Percentiles rank a stretch among this genome's conserved stretches.
Evolutionary conservation across 108 stramenopile species (phyloP).

Genomic region (Conticribra weissflogii): DNA sequence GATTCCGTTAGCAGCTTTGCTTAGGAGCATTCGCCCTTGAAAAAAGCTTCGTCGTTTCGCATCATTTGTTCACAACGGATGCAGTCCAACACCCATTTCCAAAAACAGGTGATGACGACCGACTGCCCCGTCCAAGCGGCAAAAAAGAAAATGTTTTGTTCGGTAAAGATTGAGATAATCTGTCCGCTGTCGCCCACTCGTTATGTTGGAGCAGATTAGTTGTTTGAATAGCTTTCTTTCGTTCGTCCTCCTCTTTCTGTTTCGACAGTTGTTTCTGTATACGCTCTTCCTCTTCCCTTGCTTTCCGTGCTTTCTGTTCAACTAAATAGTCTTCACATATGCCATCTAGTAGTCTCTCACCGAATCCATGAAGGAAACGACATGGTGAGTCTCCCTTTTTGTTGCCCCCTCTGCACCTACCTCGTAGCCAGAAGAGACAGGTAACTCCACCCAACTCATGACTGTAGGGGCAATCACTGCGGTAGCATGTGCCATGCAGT

Average conservation of each 20-base stretch:
- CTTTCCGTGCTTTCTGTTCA: constrained; percentile 14
- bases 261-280: not conserved
- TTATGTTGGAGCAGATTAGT: constrained; percentile 29
- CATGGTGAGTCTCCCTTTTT: constrained; percentile 30
- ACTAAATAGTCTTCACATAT: constrained; percentile 33
- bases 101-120: constrained; percentile 6
- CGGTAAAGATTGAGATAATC: not conserved
- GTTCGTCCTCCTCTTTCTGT: constrained; percentile 17
- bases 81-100: constrained; percentile 11
- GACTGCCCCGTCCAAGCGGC: not conserved
- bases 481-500: constrained; percentile 75
- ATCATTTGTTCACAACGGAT: not conserved
- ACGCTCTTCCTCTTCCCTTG: constrained; percentile 1
- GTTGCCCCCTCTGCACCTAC: constrained; percentile 73
- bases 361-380: constrained; percentile 75
- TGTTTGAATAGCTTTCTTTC: constrained; percentile 5
- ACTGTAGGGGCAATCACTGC: constrained; percentile 77
- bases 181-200: constrained; percentile 11
- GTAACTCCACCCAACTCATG: constrained; percentile 78
- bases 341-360: constrained; percentile 62
- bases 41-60: too few relatives aligned
- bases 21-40: too few relatives aligned
- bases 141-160: constrained; percentile 5
- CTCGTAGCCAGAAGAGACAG: constrained; percentile 81
- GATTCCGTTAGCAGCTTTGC: too few relatives aligned